A percentile compares a stretch with the other conserved stretches of the same genome.
Conservation (phyloP, 2,329 filamentous ascomycete species). For the Cladosporium colombiae region DNA sequence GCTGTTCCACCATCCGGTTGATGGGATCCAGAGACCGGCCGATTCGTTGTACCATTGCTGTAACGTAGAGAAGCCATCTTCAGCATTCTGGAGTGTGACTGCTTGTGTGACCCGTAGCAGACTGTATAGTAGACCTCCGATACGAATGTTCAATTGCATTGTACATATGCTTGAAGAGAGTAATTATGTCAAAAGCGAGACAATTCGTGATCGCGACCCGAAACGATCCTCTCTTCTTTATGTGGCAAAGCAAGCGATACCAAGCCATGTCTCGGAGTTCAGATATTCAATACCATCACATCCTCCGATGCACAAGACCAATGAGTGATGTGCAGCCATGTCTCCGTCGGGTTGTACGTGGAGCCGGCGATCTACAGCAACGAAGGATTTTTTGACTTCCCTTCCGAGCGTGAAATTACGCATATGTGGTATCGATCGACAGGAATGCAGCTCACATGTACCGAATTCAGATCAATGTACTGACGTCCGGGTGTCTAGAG, state of each 20-base stretch:
- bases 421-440: background rate
- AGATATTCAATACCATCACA: background rate
- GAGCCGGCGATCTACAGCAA: background rate
- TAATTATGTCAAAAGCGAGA: background rate
- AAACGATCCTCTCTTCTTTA: background rate
- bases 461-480: background rate
- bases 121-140: background rate
- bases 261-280: background rate
- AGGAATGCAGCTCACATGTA: background rate
- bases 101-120: constrained; percentile 13
- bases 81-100: constrained; percentile 29
- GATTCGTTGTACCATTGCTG: constrained; percentile 36
- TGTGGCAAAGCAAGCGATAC: background rate
- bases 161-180: background rate
- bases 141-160: background rate
- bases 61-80: constrained; percentile 29
- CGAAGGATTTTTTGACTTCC: background rate
- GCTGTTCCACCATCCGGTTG: constrained; percentile 37
- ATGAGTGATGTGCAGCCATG: background rate
- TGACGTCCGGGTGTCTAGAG: background rate
- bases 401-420: background rate
- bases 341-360: background rate
- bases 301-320: background rate
- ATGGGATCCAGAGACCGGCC: constrained; percentile 36
- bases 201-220: background rate